Evolutionary conservation across 495 filamentous ascomycete genomes (phyloP), one percentile per base, ranked within the genome.

Genomic region (Chlorociboria aeruginascens): DNA sequence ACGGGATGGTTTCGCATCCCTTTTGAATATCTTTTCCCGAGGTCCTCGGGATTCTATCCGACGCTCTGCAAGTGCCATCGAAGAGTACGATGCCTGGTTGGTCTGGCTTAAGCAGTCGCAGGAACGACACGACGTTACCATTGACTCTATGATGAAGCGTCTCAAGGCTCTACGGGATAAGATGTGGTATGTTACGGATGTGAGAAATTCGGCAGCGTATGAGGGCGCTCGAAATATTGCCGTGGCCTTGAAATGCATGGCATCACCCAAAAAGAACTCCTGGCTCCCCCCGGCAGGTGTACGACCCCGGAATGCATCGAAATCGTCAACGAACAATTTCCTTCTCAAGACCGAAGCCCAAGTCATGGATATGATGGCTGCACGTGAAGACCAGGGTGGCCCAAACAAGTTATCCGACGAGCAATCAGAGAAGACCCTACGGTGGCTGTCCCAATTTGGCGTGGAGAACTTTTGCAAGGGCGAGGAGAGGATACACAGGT

Each of bases 101-200:
- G 76, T 82, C 16, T 86, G 82, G 82, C 68, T 84, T 29, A 80
- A 82, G 53, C 79, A 82, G 53, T 81, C 80, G 33, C 79, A 85
- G 56, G 81, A 85, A 51, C 72, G 80, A 7, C 79, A 80, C 42
- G 81, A 85, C 60, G 67, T 70, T 10, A 67, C 70, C 1, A 77
- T 82, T 47, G 78, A 84, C 40, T 67, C 69, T 16, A 81, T 85
- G 79, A 82, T 83, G 69, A 69, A 68, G 46, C 73, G 73, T 11
- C 63, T 82, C 12, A 79, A 80, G 45, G 75, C 79, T 17, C 66
- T 90, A 14, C 75, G 92, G 36, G 83, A 93, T 63, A 97, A 97
- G 71, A 95, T 95, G 86, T 98, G 92, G 92, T 98, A 95, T 62
- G 85, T 92, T 54, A 94, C 89, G 6, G 92, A 97, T 63, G 92